phyloP scores from a whole-genome alignment of 2,329 filamentous ascomycete species.

The Penicillium carneum region DNA sequence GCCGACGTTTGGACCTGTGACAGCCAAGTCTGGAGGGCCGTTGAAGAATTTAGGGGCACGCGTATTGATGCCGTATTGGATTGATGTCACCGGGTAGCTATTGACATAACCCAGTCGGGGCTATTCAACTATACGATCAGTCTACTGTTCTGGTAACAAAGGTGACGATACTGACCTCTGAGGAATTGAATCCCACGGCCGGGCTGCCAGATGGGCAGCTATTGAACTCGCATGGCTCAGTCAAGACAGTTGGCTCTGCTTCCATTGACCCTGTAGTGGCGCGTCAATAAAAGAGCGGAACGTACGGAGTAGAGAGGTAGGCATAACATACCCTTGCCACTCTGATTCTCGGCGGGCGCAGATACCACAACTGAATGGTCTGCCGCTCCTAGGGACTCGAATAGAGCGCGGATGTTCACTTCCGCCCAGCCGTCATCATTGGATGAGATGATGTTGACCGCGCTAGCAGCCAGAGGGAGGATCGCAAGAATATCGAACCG shows the following conservation, averaged over 20 bases:
- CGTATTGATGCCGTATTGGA: constrained; percentile 67
- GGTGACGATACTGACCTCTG: constrained; percentile 41
- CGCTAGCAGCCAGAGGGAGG: constrained; percentile 32
- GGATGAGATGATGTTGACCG: constrained; percentile 66
- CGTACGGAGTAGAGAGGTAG: too few species aligned
- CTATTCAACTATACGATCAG: background rate
- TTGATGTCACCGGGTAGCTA: constrained; percentile 70
- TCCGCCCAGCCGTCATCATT: constrained; percentile 81
- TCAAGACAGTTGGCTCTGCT: constrained; percentile 57
- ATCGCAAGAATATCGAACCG: constrained; percentile 23
- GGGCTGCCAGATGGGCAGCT: constrained; percentile 67
- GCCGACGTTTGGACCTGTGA: constrained; percentile 69
- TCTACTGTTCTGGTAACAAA: background rate
- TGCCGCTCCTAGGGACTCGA: constrained; percentile 61
- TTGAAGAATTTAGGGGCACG: constrained; percentile 64
- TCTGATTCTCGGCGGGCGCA: constrained; percentile 71
- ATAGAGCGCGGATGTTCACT: constrained; percentile 68
- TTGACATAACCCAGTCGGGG: constrained; percentile 75
- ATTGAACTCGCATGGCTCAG: constrained; percentile 64
- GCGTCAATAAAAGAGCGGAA: constrained; percentile 14
- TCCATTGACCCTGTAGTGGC: constrained; percentile 61
- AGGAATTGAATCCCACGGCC: constrained; percentile 64
- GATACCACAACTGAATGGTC: constrained; percentile 70
- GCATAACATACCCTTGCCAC: constrained; percentile 62
- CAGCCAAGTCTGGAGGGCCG: constrained; percentile 66